Conservation (phyloP, 2,329 filamentous ascomycete species). For the Xylaria sp. region DNA sequence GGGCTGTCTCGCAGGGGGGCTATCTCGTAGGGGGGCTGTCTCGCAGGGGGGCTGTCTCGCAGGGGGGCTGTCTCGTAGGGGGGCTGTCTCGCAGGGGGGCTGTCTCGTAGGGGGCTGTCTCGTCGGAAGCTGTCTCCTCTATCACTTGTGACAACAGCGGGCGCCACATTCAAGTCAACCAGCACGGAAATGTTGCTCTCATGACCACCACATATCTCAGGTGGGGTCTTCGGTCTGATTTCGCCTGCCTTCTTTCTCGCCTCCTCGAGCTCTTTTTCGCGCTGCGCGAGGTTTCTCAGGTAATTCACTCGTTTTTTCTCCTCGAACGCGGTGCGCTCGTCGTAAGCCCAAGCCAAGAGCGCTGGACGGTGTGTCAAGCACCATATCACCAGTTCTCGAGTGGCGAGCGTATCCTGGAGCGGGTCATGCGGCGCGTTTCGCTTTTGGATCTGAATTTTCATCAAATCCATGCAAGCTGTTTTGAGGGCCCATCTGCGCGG, state of each 20-base stretch:
- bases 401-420: conserved; percentile 45
- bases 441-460: conserved; percentile 35
- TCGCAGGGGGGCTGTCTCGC: too few species aligned
- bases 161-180: too few species aligned
- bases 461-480: conserved; percentile 31
- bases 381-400: conserved; percentile 44
- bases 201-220: too few species aligned
- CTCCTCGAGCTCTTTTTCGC: neutral
- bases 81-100: too few species aligned
- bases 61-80: too few species aligned
- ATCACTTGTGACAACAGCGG: too few species aligned
- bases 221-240: too few species aligned
- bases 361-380: conserved; percentile 36
- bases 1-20: too few species aligned
- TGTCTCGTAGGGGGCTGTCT: too few species aligned
- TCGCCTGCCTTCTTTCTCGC: neutral
- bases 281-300: neutral
- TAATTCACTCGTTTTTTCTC: neutral
- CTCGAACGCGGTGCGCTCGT: conserved; percentile 4
- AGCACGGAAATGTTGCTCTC: too few species aligned
- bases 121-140: too few species aligned
- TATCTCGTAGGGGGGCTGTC: too few species aligned
- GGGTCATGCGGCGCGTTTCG: conserved; percentile 39
- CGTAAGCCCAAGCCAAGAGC: conserved; percentile 34
- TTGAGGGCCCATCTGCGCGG: conserved; percentile 35